phyloP scores from a whole-genome alignment of 441 rosid genomes.

The Gossypium laxum region DNA sequence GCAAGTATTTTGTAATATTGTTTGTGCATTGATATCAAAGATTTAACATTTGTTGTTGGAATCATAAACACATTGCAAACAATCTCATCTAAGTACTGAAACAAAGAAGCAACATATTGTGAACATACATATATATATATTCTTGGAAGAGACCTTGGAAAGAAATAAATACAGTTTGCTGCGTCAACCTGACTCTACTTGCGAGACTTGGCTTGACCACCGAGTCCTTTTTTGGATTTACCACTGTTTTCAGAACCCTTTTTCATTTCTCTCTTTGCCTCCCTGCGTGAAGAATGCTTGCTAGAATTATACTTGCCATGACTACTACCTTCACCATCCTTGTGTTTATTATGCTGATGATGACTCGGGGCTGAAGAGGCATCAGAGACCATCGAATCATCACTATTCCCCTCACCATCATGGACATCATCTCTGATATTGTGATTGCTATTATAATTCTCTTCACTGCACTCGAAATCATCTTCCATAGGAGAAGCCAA shows the following conservation, averaged over 20 bases:
- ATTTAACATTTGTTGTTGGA: not conserved
- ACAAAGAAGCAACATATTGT: conserved; percentile 9
- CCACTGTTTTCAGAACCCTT: conserved; percentile 25
- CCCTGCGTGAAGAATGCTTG: conserved; percentile 25
- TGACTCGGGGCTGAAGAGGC: conserved; percentile 62
- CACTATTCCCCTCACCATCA: conserved; percentile 41
- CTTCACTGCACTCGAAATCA: conserved; percentile 37
- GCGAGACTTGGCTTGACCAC: conserved; percentile 19
- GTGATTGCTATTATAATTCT: conserved; percentile 18
- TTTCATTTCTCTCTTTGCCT: conserved; percentile 33
- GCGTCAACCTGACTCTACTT: conserved; percentile 21
- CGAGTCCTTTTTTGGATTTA: conserved; percentile 13
- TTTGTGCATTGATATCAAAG: conserved; percentile 3
- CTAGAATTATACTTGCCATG: conserved; percentile 11
- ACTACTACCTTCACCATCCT: conserved; percentile 7
- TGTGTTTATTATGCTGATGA: conserved; percentile 25
- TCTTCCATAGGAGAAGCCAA: conserved; percentile 57
- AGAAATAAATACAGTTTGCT: not conserved
- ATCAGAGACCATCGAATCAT: conserved; percentile 81
- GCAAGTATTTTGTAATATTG: not conserved
- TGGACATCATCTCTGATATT: conserved; percentile 9
- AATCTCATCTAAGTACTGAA: not conserved
- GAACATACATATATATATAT: not conserved
- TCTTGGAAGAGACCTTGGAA: conserved; percentile 10
- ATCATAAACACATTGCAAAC: conserved; percentile 7